phyloP scores from a whole-genome alignment of 108 stramenopile species.

The Tribonema minus region DNA sequence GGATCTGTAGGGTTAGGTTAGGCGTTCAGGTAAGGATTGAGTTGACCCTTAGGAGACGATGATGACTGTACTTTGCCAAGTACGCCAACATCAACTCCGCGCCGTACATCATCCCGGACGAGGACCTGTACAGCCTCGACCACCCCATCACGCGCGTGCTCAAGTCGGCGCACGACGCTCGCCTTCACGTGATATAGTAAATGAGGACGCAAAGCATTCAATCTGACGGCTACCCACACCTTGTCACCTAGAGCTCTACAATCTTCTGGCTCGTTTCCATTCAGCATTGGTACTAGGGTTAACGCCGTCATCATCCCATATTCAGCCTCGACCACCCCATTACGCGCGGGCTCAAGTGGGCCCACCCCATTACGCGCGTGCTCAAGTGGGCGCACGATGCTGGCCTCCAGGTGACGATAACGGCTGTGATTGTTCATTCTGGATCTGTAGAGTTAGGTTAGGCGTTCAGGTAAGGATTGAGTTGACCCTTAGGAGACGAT shows the following conservation, averaged over 20 bases:
- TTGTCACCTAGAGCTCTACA: conserved; percentile 25
- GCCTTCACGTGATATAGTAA: not conserved
- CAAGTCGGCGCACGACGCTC: conserved; percentile 35
- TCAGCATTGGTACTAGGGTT: conserved; percentile 41
- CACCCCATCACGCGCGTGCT: conserved; percentile 53
- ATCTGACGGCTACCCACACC: conserved; percentile 53
- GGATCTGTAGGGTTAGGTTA: too few species aligned
- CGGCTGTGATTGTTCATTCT: too few species aligned
- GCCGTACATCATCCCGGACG: conserved; percentile 48
- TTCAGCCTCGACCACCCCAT: conserved; percentile 50
- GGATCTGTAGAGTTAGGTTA: too few species aligned
- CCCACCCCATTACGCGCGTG: conserved; percentile 52
- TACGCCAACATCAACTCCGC: conserved; percentile 20
- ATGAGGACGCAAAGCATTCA: too few species aligned
- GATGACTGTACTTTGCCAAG: conserved; percentile 50
- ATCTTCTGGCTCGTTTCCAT: conserved; percentile 22
- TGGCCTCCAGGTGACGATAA: not conserved
- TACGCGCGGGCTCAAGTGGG: conserved; percentile 47
- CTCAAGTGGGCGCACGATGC: conserved; percentile 44
- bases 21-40: too few species aligned
- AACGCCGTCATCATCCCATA: too few species aligned
- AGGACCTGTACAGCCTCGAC: conserved; percentile 44
- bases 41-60: too few species aligned
- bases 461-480: too few species aligned
- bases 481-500: too few species aligned